Percentiles rank a stretch among this genome's conserved stretches.
phyloP scores from a whole-genome alignment of 176 grass and related monocot species.

The Pharus latifolius region DNA sequence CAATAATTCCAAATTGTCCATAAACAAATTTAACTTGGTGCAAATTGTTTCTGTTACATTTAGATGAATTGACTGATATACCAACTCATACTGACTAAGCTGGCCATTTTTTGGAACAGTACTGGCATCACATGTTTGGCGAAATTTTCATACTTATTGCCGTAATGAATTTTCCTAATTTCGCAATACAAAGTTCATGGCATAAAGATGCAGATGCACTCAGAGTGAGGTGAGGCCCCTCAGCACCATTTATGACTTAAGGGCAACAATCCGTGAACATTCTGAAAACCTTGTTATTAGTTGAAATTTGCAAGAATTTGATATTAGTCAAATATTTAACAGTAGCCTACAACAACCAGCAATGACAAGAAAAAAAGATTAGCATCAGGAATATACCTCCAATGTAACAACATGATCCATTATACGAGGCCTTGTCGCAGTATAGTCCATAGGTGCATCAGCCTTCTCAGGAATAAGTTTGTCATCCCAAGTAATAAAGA shows the following conservation, averaged over 20 bases:
- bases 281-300: neutral
- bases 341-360: neutral
- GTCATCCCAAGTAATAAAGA: constrained; percentile 89
- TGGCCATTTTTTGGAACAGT: too few relatives aligned
- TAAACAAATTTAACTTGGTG: neutral
- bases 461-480: constrained; percentile 67
- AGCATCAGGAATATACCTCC: constrained; percentile 41
- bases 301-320: neutral
- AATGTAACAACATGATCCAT: constrained; percentile 90
- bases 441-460: constrained; percentile 89
- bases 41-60: neutral
- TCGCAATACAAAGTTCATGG: neutral
- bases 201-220: neutral
- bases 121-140: neutral
- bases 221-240: neutral
- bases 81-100: too few relatives aligned
- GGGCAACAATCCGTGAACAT: neutral
- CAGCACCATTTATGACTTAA: neutral
- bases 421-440: constrained; percentile 54
- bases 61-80: neutral
- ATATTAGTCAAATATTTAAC: constrained; percentile 5
- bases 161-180: neutral
- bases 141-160: neutral
- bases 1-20: neutral
- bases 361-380: neutral